phyloP scores from a whole-genome alignment of 2,329 filamentous ascomycete genomes.

The Claviceps africana region DNA sequence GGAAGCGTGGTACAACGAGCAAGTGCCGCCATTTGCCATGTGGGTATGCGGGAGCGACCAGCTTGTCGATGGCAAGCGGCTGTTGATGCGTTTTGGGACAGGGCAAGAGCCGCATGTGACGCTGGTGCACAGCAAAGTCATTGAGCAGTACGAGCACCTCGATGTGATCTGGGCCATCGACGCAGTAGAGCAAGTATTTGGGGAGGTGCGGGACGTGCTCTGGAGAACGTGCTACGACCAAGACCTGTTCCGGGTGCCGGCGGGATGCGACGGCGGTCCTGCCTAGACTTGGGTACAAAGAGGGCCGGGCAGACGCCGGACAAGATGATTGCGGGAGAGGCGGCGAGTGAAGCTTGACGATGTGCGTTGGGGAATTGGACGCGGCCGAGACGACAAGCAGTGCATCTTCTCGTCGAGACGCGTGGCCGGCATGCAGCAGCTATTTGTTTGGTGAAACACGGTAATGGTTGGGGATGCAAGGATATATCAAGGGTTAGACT shows the following conservation, averaged over 20 bases:
- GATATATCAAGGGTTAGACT: too few relatives aligned
- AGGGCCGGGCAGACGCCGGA: not conserved
- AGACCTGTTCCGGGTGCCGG: constrained; percentile 47
- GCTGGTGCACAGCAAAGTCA: constrained; percentile 68
- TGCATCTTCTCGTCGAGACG: too few relatives aligned
- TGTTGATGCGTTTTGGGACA: constrained; percentile 60
- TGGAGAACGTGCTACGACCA: constrained; percentile 59
- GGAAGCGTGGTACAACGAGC: constrained; percentile 69
- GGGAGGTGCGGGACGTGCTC: constrained; percentile 64
- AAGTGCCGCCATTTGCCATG: constrained; percentile 69
- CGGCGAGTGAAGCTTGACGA: too few relatives aligned
- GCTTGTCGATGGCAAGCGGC: constrained; percentile 65
- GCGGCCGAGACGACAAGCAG: too few relatives aligned
- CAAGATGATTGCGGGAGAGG: too few relatives aligned
- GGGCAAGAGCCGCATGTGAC: constrained; percentile 69
- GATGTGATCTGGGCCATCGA: constrained; percentile 96
- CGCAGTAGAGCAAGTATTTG: constrained; percentile 66
- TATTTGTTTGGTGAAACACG: too few relatives aligned
- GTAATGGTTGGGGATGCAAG: too few relatives aligned
- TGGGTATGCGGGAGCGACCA: constrained; percentile 78
- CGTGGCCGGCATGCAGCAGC: too few relatives aligned
- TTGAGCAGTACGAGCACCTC: constrained; percentile 82
- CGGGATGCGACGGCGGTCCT: constrained; percentile 38
- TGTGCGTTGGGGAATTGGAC: too few relatives aligned
- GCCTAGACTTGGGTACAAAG: not conserved